Conservation (phyloP, 2,329 filamentous ascomycete genomes). For the Penicillium glabrum region DNA sequence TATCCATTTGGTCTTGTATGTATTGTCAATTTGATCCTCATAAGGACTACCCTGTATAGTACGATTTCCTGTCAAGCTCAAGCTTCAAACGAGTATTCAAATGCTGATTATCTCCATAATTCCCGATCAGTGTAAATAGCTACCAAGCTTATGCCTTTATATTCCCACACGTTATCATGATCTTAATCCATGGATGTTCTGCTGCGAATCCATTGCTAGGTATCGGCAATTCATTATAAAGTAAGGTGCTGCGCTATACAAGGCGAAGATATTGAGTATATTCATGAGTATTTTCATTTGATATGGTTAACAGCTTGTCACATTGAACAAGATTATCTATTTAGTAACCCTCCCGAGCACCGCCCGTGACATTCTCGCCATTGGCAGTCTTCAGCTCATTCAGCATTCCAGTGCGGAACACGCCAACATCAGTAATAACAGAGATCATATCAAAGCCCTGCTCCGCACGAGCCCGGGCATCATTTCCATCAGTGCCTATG, state of each 20-base stretch:
- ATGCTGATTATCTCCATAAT: neutral
- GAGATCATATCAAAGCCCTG: constrained; percentile 46
- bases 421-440: constrained; percentile 38
- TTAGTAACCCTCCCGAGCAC: constrained; percentile 14
- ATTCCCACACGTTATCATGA: too few species aligned
- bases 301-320: neutral
- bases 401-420: constrained; percentile 34
- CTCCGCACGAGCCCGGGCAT: constrained; percentile 32
- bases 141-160: too few species aligned
- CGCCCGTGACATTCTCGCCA: constrained; percentile 18
- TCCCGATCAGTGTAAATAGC: too few species aligned
- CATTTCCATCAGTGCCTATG: constrained; percentile 33
- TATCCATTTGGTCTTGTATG: constrained; percentile 5
- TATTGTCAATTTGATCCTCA: neutral
- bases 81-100: neutral
- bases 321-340: neutral
- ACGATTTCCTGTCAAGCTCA: neutral
- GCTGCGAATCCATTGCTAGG: too few species aligned
- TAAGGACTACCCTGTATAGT: neutral
- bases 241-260: too few species aligned
- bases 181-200: too few species aligned
- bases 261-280: neutral
- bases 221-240: too few species aligned
- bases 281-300: neutral
- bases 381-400: constrained; percentile 33